Conservation (phyloP, 257 asterid genomes). For the Nicotiana tabacum region DNA sequence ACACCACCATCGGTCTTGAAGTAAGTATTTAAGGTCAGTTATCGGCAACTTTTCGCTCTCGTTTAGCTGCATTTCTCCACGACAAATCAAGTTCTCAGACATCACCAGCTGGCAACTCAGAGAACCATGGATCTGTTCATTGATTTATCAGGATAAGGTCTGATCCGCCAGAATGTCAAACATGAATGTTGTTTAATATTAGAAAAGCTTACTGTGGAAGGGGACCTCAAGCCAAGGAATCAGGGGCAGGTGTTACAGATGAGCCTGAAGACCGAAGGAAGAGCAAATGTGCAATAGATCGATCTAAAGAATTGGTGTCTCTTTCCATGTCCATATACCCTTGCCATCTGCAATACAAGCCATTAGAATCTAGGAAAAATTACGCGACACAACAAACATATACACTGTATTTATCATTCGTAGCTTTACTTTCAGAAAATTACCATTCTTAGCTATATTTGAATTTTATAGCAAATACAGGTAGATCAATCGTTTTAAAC, state of each 20-base stretch:
- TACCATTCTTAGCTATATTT: too few species aligned
- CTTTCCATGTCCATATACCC: constrained; percentile 61
- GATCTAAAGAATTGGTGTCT: constrained; percentile 71
- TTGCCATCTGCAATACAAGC: constrained; percentile 25
- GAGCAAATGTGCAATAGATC: constrained; percentile 73
- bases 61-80: constrained; percentile 24
- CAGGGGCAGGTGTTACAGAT: constrained; percentile 19
- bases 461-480: too few species aligned
- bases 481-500: too few species aligned
- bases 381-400: too few species aligned
- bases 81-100: constrained; percentile 20
- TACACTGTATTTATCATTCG: too few species aligned
- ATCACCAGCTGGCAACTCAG: constrained; percentile 23
- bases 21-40: background rate
- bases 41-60: constrained; percentile 12
- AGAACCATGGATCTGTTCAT: constrained; percentile 38
- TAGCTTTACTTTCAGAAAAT: too few species aligned
- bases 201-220: constrained; percentile 28
- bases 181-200: background rate
- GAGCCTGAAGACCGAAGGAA: constrained; percentile 59
- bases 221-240: constrained; percentile 26
- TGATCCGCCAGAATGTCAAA: constrained; percentile 13
- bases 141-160: constrained; percentile 15
- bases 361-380: background rate
- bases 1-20: background rate